These are phyloP conservation scores for Hirsutella thompsonii DNA, from an alignment of 2,329 filamentous ascomycete genomes.

Conservation along the genomic window DNA sequence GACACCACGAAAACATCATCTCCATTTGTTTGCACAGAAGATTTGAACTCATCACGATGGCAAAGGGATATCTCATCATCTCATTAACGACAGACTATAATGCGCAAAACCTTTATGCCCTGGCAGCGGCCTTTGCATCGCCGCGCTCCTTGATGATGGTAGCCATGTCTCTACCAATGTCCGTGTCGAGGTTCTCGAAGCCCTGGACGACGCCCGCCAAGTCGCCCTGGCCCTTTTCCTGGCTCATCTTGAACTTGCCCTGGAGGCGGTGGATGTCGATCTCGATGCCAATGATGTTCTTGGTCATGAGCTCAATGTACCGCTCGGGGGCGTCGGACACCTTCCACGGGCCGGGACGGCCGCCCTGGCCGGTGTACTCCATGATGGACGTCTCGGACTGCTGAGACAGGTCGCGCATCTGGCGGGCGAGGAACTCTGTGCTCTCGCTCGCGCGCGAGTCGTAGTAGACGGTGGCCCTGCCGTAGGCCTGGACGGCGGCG, in stretches of 20 bases:
- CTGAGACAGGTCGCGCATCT: slow-evolving; percentile 38
- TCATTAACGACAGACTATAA: neutral
- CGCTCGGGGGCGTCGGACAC: slow-evolving; percentile 41
- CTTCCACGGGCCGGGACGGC: slow-evolving; percentile 30
- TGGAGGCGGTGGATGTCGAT: slow-evolving; percentile 40
- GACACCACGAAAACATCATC: too few species aligned
- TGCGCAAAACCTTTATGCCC: neutral
- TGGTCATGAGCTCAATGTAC: slow-evolving; percentile 42
- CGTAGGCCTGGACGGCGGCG: slow-evolving; percentile 50
- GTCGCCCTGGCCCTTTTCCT: slow-evolving; percentile 41
- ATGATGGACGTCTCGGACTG: slow-evolving; percentile 42
- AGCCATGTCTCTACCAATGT: slow-evolving; percentile 17
- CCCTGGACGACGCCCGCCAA: slow-evolving; percentile 43
- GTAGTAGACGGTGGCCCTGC: slow-evolving; percentile 37
- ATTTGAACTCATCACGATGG: too few species aligned
- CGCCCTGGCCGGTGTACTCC: slow-evolving; percentile 31
- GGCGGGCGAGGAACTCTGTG: slow-evolving; percentile 30
- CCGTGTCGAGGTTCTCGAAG: slow-evolving; percentile 26
- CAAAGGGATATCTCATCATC: too few species aligned
- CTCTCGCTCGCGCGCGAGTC: slow-evolving; percentile 34
- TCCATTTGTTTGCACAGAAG: too few species aligned
- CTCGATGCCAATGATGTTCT: slow-evolving; percentile 47
- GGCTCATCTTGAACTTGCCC: slow-evolving; percentile 57
- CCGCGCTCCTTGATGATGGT: slow-evolving; percentile 17
- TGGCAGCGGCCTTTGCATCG: slow-evolving; percentile 11